Evolutionary conservation across 108 stramenopile species (phyloP).

Genomic region (Pseudonitzschia delicatissima): DNA sequence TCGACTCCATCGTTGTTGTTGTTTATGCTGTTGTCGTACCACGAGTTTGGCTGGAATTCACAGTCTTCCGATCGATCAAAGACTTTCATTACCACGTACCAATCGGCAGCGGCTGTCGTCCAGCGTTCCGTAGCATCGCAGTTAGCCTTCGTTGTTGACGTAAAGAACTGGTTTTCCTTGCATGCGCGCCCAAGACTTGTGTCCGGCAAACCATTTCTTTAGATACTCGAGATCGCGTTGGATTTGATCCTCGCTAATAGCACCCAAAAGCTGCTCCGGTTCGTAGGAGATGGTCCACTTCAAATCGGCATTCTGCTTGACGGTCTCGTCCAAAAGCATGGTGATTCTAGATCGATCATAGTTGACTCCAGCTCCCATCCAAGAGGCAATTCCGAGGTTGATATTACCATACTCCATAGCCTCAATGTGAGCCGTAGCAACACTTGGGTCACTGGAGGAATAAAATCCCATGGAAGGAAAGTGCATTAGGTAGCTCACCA

Average conservation of each 20-base stretch:
- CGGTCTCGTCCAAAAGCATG: slow-evolving; percentile 11
- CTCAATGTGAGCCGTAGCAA: slow-evolving; percentile 12
- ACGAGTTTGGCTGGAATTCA: slow-evolving; percentile 29
- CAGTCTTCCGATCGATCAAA: slow-evolving; percentile 23
- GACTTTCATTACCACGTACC: slow-evolving; percentile 37
- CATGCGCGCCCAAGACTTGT: slow-evolving; percentile 25
- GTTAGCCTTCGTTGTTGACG: slow-evolving; percentile 26
- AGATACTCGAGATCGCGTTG: slow-evolving; percentile 29
- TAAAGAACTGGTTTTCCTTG: slow-evolving; percentile 37
- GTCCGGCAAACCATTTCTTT: slow-evolving; percentile 41
- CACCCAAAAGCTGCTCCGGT: slow-evolving; percentile 11
- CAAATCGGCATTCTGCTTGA: slow-evolving; percentile 1
- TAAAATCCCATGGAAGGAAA: slow-evolving; percentile 13
- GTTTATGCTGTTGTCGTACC: slow-evolving; percentile 31
- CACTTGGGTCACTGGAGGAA: slow-evolving; percentile 8
- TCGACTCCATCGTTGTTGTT: slow-evolving; percentile 9
- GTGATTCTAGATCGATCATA: slow-evolving; percentile 22
- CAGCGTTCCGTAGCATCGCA: slow-evolving; percentile 32
- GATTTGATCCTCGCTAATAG: slow-evolving; percentile 11
- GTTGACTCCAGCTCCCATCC: slow-evolving; percentile 15
- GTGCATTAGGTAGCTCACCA: neutral
- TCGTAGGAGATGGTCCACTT: slow-evolving; percentile 37
- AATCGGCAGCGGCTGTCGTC: slow-evolving; percentile 19
- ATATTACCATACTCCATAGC: slow-evolving; percentile 23
- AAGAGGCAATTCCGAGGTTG: slow-evolving; percentile 20